Conservation (phyloP, 768 basidiomycete species). For the Agaricus blazei region DNA sequence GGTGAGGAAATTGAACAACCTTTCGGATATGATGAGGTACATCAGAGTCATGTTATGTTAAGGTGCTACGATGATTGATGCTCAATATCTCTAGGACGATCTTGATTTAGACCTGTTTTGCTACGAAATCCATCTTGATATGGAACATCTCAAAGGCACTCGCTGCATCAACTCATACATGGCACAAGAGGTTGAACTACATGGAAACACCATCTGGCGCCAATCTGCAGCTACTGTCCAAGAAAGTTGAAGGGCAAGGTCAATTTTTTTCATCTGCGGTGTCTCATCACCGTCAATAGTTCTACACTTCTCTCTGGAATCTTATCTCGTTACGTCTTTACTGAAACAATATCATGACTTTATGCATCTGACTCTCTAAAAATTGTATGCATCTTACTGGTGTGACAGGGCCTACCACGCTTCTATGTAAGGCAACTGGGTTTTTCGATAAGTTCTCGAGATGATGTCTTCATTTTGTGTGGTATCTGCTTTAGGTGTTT, state of each 20-base stretch:
- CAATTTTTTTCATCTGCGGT: too few relatives aligned
- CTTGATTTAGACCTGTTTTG: constrained; percentile 66
- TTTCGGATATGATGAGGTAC: constrained; percentile 61
- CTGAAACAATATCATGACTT: too few relatives aligned
- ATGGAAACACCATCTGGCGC: constrained; percentile 1
- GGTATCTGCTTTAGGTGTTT: too few relatives aligned
- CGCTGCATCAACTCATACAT: constrained; percentile 47
- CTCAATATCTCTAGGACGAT: constrained; percentile 41
- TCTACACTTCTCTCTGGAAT: too few relatives aligned
- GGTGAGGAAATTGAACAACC: constrained; percentile 70
- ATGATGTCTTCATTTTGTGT: too few relatives aligned
- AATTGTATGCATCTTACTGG: too few relatives aligned
- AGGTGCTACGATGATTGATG: neutral
- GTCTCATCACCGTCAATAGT: too few relatives aligned
- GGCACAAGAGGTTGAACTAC: constrained; percentile 16
- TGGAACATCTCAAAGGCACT: constrained; percentile 47
- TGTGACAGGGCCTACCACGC: too few relatives aligned
- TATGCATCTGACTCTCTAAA: too few relatives aligned
- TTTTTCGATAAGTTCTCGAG: too few relatives aligned
- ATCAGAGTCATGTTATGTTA: constrained; percentile 10
- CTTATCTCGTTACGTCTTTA: too few relatives aligned
- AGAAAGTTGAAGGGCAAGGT: neutral
- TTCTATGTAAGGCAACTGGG: too few relatives aligned
- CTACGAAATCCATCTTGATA: constrained; percentile 48
- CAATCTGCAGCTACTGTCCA: constrained; percentile 10